A percentile compares a stretch with the other conserved stretches of the same genome.
Evolutionary conservation across 495 filamentous ascomycete genomes (phyloP).

Genomic region (Tuber umbilicatum): DNA sequence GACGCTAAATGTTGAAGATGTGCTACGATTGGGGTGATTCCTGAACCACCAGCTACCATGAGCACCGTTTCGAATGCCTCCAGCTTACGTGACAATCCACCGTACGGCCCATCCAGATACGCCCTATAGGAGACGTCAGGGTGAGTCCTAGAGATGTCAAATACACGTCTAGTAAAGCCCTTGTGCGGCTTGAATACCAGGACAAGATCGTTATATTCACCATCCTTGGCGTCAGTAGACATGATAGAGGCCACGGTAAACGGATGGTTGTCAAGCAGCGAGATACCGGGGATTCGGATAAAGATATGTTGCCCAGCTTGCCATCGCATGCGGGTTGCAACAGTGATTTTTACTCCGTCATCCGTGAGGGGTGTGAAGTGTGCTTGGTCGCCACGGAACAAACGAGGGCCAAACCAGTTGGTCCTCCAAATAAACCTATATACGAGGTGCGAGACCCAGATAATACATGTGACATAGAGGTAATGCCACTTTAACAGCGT

Average conservation of each 20-base stretch:
- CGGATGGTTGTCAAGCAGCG: slow-evolving; percentile 83
- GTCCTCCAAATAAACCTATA: slow-evolving; percentile 62
- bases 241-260: slow-evolving; percentile 92
- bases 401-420: slow-evolving; percentile 69
- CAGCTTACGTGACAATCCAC: slow-evolving; percentile 83
- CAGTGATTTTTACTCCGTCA: slow-evolving; percentile 85
- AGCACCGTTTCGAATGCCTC: slow-evolving; percentile 91
- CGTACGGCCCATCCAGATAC: slow-evolving; percentile 89
- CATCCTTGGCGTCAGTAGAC: slow-evolving; percentile 54
- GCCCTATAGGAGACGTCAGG: slow-evolving; percentile 83
- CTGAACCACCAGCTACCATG: slow-evolving; percentile 86
- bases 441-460: slow-evolving; percentile 64
- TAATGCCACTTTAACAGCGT: slow-evolving; percentile 59
- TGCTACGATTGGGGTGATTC: slow-evolving; percentile 86
- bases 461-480: slow-evolving; percentile 70
- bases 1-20: slow-evolving; percentile 88
- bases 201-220: slow-evolving; percentile 72
- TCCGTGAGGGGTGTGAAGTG: slow-evolving; percentile 81
- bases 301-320: slow-evolving; percentile 92
- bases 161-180: slow-evolving; percentile 77
- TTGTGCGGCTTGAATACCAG: slow-evolving; percentile 85
- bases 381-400: slow-evolving; percentile 80
- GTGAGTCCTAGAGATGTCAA: slow-evolving; percentile 69
- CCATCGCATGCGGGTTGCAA: slow-evolving; percentile 89
- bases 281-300: slow-evolving; percentile 84